phyloP scores from a whole-genome alignment of 1,139 yeast genomes.

The Geotrichum restrictum region DNA sequence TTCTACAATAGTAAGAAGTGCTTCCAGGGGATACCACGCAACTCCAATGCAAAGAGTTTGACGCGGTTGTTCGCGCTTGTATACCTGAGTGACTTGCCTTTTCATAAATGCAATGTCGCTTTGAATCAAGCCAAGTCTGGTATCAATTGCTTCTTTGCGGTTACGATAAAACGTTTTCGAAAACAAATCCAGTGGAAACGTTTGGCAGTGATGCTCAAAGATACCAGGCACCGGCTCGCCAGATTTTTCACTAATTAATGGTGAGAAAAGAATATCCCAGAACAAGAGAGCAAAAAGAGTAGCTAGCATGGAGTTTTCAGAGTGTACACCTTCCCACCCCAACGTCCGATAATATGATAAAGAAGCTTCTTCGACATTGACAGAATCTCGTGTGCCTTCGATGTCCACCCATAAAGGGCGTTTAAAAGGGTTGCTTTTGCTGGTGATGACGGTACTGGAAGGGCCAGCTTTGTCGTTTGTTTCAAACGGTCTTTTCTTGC shows the following conservation, averaged over 20 bases:
- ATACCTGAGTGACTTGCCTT: slow-evolving; percentile 15
- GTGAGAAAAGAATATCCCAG: slow-evolving; percentile 34
- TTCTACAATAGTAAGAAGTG: slow-evolving; percentile 30
- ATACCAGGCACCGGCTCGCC: slow-evolving; percentile 2
- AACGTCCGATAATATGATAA: slow-evolving; percentile 31
- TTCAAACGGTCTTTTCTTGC: slow-evolving; percentile 3
- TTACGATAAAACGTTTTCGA: slow-evolving; percentile 26
- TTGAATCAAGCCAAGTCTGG: slow-evolving; percentile 22
- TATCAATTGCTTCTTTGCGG: slow-evolving; percentile 26
- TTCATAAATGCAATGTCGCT: background rate
- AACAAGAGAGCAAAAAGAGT: slow-evolving; percentile 35
- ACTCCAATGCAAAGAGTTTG: slow-evolving; percentile 34
- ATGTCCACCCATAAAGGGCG: slow-evolving; percentile 17
- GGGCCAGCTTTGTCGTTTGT: background rate
- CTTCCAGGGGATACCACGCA: slow-evolving; percentile 35
- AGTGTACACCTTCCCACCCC: slow-evolving; percentile 40
- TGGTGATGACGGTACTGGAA: slow-evolving; percentile 15
- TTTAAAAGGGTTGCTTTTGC: slow-evolving; percentile 1
- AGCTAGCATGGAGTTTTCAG: slow-evolving; percentile 37
- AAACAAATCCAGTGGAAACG: slow-evolving; percentile 36
- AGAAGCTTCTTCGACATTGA: slow-evolving; percentile 38
- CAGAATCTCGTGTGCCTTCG: slow-evolving; percentile 21
- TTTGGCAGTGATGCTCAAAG: slow-evolving; percentile 38
- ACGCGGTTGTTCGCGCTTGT: slow-evolving; percentile 18
- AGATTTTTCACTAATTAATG: slow-evolving; percentile 10